Percentiles rank a stretch among this genome's conserved stretches.
phyloP scores from a whole-genome alignment of 176 grass and related monocot species.

The Neostapfia colusana region DNA sequence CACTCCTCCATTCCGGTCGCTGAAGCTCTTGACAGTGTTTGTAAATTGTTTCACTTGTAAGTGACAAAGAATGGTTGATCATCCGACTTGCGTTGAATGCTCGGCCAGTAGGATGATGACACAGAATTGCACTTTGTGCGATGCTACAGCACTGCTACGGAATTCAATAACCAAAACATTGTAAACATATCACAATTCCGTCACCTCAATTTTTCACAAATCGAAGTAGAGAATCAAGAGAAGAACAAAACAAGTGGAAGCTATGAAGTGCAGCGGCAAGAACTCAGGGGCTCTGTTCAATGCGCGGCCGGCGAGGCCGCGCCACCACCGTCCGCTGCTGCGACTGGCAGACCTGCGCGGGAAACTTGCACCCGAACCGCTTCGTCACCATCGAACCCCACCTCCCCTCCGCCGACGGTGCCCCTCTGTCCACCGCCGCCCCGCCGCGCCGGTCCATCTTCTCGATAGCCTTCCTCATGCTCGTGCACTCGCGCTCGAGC shows the following conservation, averaged over 20 bases:
- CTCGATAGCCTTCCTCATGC: constrained; percentile 84
- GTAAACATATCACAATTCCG: constrained; percentile 14
- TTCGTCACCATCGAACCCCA: constrained; percentile 65
- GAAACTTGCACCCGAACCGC: constrained; percentile 87
- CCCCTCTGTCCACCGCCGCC: neutral
- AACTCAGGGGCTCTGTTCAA: constrained; percentile 73
- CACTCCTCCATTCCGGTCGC: neutral
- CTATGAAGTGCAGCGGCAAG: constrained; percentile 31
- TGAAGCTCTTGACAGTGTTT: neutral
- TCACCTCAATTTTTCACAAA: constrained; percentile 42
- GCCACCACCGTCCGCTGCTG: constrained; percentile 73
- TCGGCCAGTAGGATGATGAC: neutral
- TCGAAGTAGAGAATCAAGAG: constrained; percentile 51
- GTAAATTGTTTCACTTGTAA: constrained; percentile 29
- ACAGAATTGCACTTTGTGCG: neutral
- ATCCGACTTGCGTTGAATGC: neutral
- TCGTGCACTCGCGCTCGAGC: constrained; percentile 87
- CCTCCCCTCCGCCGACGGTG: constrained; percentile 31
- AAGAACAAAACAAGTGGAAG: constrained; percentile 41
- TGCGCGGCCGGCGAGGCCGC: constrained; percentile 59
- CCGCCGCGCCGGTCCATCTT: constrained; percentile 63
- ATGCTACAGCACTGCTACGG: neutral
- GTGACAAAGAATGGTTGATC: neutral
- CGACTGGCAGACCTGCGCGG: constrained; percentile 87
- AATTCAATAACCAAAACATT: constrained; percentile 22